Evolutionary conservation across 75 land plant genomes (phyloP), one percentile per base, ranked within the genome.

Genomic region (Pseudotsuga menziesii): DNA sequence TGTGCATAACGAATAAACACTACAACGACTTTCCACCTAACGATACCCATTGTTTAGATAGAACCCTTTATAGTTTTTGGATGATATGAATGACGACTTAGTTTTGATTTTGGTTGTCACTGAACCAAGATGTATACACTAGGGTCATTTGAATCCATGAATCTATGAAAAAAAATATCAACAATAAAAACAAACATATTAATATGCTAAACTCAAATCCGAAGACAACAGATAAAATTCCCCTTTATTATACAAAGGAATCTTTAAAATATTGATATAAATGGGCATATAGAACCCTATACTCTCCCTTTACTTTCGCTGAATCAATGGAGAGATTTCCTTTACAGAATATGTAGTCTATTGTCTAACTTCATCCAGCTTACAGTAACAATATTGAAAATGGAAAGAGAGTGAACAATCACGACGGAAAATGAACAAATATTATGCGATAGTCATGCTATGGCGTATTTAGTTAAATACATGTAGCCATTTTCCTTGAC

Each of bases 121-220:
- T 94, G 97, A 83, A 92, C 92, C 77, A 94, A 73, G 78, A 88
- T 90, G 70, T 92, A 92, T 79, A 77, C 88, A 20, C 91, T 92
- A 13, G 97, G 97, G 77, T 94, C 97, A 78, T 92, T 89, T 20
- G 97, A 94, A 78, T 94, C 97, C 57, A 94, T 88, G 74, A 88
- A 94, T 56, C 97, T 94, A 89, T 80, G 84, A 57, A 76, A 14
- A 74, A 61, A n/a, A 55, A 67, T 7, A 17, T 41, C n/a, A 16
- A 4, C 22, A 69, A 44, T 41, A 12, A 41, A 23, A 25, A 11
- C 63, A 48, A 44, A 23, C 29, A n/a, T 27, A 73, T 20, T 25
- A 56, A 56, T 58, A 32, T 56, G 19, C 16, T 48, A 15, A 52
- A n/a, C 36, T 32, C 19, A 58, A 58, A 58, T 6, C 5, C 5